A percentile compares a stretch with the other conserved stretches of the same genome.
Evolutionary conservation across 495 filamentous ascomycete species (phyloP).

Genomic region (Aspergillus baeticus): DNA sequence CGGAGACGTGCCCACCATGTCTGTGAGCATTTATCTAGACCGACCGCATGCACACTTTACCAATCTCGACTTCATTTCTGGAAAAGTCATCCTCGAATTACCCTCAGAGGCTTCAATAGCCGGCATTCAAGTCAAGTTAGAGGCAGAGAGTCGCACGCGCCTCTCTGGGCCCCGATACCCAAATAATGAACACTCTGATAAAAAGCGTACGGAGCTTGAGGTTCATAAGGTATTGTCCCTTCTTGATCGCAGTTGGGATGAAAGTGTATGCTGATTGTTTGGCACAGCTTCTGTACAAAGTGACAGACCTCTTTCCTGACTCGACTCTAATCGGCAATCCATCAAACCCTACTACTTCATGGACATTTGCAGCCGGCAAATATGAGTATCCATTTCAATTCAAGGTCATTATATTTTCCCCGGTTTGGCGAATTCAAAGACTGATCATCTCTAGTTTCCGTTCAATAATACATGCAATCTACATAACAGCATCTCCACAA

Average conservation of each 20-base stretch:
- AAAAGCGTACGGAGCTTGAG: constrained; percentile 62
- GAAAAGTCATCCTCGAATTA: constrained; percentile 65
- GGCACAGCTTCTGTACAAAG: constrained; percentile 64
- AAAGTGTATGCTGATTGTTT: not conserved
- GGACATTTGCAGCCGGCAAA: constrained; percentile 69
- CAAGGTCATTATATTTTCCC: constrained; percentile 53
- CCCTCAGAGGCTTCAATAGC: constrained; percentile 65
- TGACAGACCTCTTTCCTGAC: constrained; percentile 62
- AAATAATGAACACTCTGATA: constrained; percentile 58
- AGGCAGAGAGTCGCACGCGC: constrained; percentile 79
- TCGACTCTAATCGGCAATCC: constrained; percentile 45
- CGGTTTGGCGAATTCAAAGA: not conserved
- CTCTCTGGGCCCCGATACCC: constrained; percentile 53
- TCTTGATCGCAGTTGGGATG: not conserved
- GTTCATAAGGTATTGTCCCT: constrained; percentile 67
- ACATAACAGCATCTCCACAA: constrained; percentile 56
- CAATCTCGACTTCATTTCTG: constrained; percentile 80
- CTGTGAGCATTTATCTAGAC: constrained; percentile 75
- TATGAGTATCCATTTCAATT: constrained; percentile 91
- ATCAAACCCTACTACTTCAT: constrained; percentile 44
- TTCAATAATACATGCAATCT: constrained; percentile 85
- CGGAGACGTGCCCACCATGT: constrained; percentile 53
- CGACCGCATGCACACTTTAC: constrained; percentile 75
- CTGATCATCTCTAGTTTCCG: constrained; percentile 53
- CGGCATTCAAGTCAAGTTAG: constrained; percentile 86